Percentiles rank a stretch among this genome's conserved stretches.
phyloP scores from a whole-genome alignment of 768 basidiomycete genomes.

The Serendipita sp. region DNA sequence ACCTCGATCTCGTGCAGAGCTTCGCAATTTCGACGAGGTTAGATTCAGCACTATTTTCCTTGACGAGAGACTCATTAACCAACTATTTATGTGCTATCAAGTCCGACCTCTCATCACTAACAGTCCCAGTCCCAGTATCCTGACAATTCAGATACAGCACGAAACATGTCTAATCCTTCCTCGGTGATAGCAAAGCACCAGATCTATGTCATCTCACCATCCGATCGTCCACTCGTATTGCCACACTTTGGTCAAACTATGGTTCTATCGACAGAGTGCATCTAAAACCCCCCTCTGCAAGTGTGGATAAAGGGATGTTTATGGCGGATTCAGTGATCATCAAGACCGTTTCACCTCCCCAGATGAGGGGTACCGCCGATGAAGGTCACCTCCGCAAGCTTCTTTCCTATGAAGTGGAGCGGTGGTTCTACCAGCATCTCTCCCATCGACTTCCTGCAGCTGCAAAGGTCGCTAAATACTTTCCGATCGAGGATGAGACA shows the following conservation, averaged over 20 bases:
- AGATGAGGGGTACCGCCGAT: not conserved
- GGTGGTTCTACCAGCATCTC: conserved; percentile 4
- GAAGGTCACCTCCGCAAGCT: conserved; percentile 3
- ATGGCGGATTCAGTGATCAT: not conserved
- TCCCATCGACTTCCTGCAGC: not conserved
- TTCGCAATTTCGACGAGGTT: too few species aligned
- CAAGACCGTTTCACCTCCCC: not conserved
- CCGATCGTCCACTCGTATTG: not conserved
- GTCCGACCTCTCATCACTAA: not conserved
- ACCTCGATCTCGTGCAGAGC: too few species aligned
- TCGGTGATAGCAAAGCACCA: not conserved
- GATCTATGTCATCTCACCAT: not conserved
- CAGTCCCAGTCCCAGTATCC: not conserved
- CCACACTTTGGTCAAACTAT: conserved; percentile 6
- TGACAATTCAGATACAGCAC: not conserved
- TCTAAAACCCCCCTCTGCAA: not conserved
- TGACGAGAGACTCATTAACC: too few species aligned
- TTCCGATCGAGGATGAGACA: not conserved
- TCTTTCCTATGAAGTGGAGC: conserved; percentile 3
- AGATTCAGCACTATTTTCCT: too few species aligned
- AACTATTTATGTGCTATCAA: too few species aligned
- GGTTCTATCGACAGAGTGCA: conserved; percentile 3
- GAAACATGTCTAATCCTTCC: not conserved
- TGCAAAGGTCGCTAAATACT: not conserved
- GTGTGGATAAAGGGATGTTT: not conserved